These are phyloP conservation scores for Melaleuca quinquenervia DNA, from an alignment of 345 rosid species.

Conservation along the genomic window DNA sequence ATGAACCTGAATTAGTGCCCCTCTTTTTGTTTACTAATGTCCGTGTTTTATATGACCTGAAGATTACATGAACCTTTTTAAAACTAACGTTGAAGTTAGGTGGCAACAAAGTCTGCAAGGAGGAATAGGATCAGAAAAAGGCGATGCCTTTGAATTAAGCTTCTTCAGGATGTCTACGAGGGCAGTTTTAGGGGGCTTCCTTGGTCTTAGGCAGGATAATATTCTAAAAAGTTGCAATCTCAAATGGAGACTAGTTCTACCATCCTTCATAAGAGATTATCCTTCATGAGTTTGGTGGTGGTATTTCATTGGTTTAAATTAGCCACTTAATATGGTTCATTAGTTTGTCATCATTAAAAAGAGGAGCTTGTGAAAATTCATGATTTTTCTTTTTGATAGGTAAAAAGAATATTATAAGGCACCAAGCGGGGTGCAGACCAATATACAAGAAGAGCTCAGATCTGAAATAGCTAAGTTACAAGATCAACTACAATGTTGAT, in stretches of 20 bases:
- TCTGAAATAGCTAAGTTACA: neutral
- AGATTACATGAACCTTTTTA: neutral
- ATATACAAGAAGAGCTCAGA: neutral
- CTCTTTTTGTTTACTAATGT: neutral
- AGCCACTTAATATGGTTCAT: neutral
- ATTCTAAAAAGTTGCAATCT: neutral
- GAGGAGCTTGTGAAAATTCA: neutral
- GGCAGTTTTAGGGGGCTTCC: neutral
- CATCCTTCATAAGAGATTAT: neutral
- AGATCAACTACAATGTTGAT: neutral
- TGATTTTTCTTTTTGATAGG: neutral
- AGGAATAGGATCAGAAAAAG: neutral
- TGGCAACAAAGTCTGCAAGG: neutral
- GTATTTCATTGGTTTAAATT: neutral
- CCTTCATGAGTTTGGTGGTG: neutral
- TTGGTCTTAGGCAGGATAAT: neutral
- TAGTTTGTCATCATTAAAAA: neutral
- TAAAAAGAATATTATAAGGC: neutral
- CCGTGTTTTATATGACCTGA: neutral
- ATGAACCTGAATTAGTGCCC: neutral
- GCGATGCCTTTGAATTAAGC: neutral
- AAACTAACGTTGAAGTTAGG: neutral
- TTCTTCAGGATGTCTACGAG: neutral
- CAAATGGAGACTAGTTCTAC: neutral
- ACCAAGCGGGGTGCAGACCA: neutral